A percentile compares a stretch with the other conserved stretches of the same genome.
Evolutionary conservation across 257 asterid species (phyloP).

Genomic region (Echites panduratus): DNA sequence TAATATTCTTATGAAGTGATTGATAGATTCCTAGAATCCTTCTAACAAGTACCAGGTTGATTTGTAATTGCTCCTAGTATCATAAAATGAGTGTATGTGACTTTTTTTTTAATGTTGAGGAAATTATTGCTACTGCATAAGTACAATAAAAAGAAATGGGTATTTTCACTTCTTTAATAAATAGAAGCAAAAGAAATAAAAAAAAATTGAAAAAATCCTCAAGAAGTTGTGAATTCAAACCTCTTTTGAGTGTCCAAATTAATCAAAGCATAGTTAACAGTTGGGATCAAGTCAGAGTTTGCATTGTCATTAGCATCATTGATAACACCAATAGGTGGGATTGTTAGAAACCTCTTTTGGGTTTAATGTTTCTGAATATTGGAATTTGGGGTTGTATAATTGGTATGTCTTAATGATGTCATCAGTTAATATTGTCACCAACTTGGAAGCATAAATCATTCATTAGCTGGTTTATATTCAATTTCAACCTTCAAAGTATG

Average conservation of each 20-base stretch:
- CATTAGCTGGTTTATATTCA: neutral
- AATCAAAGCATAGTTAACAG: constrained; percentile 61
- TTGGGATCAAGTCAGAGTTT: constrained; percentile 83
- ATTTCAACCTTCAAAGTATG: neutral
- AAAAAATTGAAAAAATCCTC: too few relatives aligned
- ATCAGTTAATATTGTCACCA: constrained; percentile 84
- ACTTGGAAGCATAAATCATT: constrained; percentile 22
- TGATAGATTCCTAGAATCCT: neutral
- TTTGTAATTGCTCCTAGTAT: neutral
- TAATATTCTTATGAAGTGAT: neutral
- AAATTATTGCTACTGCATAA: neutral
- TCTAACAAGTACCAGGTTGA: neutral
- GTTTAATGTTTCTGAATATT: constrained; percentile 67
- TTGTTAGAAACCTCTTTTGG: constrained; percentile 93
- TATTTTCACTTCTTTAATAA: too few relatives aligned
- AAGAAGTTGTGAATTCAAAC: constrained; percentile 29
- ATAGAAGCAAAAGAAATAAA: too few relatives aligned
- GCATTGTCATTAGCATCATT: constrained; percentile 92
- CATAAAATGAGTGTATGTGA: neutral
- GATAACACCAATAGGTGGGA: constrained; percentile 77
- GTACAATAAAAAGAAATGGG: neutral
- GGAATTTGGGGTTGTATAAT: constrained; percentile 77
- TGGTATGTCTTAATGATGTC: constrained; percentile 81
- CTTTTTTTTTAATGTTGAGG: too few relatives aligned
- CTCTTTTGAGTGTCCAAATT: constrained; percentile 67